Evolutionary conservation across 2,329 filamentous ascomycete genomes (phyloP), one percentile per base, ranked within the genome.

Genomic region (Diaporthe aspalathi): DNA sequence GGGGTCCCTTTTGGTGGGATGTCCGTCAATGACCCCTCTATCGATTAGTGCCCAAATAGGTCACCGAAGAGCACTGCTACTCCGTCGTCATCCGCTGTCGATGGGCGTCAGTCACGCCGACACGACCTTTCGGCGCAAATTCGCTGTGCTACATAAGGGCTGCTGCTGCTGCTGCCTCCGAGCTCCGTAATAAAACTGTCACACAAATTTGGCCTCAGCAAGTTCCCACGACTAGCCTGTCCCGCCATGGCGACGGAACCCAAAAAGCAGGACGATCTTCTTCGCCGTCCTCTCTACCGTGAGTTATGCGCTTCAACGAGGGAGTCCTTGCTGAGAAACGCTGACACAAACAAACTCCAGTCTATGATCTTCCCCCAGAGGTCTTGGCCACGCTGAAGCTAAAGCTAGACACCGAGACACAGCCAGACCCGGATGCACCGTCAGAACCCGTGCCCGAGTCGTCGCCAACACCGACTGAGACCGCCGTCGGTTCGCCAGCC

Each of bases 351-450:
- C 6, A 16, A 20, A 4, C 14, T 22, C 43, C 79, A 94, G 93
- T 95, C 70, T 98, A 95, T 81, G 92, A 97, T 80, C 88, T 98
- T 29, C 94, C 94, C 0, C 84, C 87, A 72, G 89, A 94, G 79
- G 87, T 97, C 57, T 85, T 97, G 45, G 84, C 86, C 67, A 92
- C 90, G 3, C 85, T 97, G 75, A 86, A 88, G 12, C 85, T 88
- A 73, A 91, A 90, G 78, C 81, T 82, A 57, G 84, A 85, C 70
- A 80, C 78, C 49, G 79, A 78, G 49, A 45, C 74, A 20, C 83
- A 83, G 68, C 70, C 77, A 47, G 80, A 82, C 57, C 68, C 76
- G 35, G 78, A 81, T 67, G 73, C 77, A 47, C 71, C 76, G 24
- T 71, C 75, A 7, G 71, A 73, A 17, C 45, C 74, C n/a, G 68